Percentiles rank a stretch among this genome's conserved stretches.
phyloP scores from a whole-genome alignment of 2,329 filamentous ascomycete species.

The Fusarium secorum region DNA sequence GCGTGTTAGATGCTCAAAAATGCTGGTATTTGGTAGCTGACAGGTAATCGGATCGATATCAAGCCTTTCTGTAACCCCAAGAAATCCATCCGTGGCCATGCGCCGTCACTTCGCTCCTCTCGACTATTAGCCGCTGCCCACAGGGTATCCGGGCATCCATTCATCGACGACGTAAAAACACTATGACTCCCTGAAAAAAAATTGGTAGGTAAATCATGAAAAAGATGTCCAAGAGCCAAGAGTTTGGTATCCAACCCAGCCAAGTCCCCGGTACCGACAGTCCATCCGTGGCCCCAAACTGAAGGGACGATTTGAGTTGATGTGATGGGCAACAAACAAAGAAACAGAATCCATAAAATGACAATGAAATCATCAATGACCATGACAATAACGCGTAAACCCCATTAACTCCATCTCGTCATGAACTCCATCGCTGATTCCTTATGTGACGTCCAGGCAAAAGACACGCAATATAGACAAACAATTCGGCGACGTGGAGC shows the following conservation, averaged over 20 bases:
- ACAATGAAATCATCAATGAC: slow-evolving; percentile 5
- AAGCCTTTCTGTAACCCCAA: slow-evolving; percentile 26
- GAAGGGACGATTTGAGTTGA: slow-evolving; percentile 15
- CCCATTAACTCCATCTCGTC: slow-evolving; percentile 40
- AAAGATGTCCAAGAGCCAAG: slow-evolving; percentile 21
- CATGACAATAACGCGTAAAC: slow-evolving; percentile 29
- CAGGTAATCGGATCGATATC: slow-evolving; percentile 30
- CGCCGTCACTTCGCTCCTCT: slow-evolving; percentile 21
- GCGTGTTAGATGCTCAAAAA: background rate
- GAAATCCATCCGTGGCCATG: slow-evolving; percentile 26
- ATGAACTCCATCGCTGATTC: slow-evolving; percentile 48
- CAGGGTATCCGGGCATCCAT: slow-evolving; percentile 41
- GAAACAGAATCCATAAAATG: slow-evolving; percentile 19
- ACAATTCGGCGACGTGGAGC: slow-evolving; percentile 22
- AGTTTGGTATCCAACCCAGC: slow-evolving; percentile 33
- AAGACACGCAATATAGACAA: slow-evolving; percentile 42
- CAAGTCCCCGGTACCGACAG: slow-evolving; percentile 19
- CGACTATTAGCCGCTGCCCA: slow-evolving; percentile 42
- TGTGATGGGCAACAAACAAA: background rate
- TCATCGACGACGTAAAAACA: slow-evolving; percentile 40
- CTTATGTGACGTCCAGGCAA: slow-evolving; percentile 41
- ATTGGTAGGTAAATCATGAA: slow-evolving; percentile 32
- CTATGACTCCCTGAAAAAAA: slow-evolving; percentile 28
- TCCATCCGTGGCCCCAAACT: slow-evolving; percentile 31
- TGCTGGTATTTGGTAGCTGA: slow-evolving; percentile 20